Percentiles rank a stretch among this genome's conserved stretches.
Conservation (phyloP, 495 filamentous ascomycete genomes). For the Evernia prunastri region DNA sequence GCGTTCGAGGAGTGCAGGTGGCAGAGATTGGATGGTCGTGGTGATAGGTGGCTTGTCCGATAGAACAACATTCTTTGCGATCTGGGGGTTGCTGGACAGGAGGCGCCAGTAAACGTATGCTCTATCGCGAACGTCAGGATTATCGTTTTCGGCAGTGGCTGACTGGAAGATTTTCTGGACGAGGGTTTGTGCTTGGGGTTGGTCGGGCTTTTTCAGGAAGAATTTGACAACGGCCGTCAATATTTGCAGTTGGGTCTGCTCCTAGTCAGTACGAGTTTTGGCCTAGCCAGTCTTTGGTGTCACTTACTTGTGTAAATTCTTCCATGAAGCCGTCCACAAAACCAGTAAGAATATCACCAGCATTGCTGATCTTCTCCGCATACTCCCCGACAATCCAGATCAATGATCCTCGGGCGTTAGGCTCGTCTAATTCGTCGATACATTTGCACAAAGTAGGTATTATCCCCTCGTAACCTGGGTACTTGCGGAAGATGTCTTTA, state of each 20-base stretch:
- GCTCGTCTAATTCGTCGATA: conserved; percentile 94
- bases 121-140: conserved; percentile 92
- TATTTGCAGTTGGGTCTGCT: conserved; percentile 85
- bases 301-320: conserved; percentile 73
- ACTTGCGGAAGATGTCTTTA: conserved; percentile 97
- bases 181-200: conserved; percentile 76
- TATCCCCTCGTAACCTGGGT: conserved; percentile 95
- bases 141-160: conserved; percentile 91
- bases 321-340: conserved; percentile 92
- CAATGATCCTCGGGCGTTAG: conserved; percentile 80
- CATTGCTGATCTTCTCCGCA: conserved; percentile 97
- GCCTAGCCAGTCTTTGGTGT: neutral
- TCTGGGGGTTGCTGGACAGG: conserved; percentile 82
- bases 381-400: conserved; percentile 99
- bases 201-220: conserved; percentile 91
- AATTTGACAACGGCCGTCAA: conserved; percentile 94
- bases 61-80: conserved; percentile 84
- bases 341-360: conserved; percentile 76
- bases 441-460: conserved; percentile 94
- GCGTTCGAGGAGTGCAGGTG: conserved; percentile 73
- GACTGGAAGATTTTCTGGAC: conserved; percentile 90
- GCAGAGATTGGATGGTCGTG: conserved; percentile 84
- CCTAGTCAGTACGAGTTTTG: conserved; percentile 5
- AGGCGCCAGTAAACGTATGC: conserved; percentile 98
- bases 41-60: conserved; percentile 91